phyloP scores from a whole-genome alignment of 306 rosid species.

The Gillenia trifoliata region DNA sequence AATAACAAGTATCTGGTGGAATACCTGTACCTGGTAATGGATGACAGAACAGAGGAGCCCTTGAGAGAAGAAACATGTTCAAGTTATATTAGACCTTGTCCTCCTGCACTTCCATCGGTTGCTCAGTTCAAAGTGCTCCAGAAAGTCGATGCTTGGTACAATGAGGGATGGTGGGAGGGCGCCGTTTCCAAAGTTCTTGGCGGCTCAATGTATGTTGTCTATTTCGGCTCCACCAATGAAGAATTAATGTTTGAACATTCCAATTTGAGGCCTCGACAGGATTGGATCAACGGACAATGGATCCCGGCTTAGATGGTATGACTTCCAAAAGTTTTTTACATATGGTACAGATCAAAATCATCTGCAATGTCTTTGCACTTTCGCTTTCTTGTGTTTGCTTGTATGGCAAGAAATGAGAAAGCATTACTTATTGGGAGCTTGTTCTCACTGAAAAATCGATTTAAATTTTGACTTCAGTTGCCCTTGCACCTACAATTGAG shows the following conservation, averaged over 20 bases:
- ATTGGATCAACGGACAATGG: conserved; percentile 47
- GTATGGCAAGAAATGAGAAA: background rate
- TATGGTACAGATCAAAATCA: background rate
- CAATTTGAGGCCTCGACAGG: conserved; percentile 41
- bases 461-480: too few relatives aligned
- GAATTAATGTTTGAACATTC: conserved; percentile 19
- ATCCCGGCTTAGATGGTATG: conserved; percentile 33
- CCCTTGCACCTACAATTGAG: background rate
- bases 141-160: conserved; percentile 48
- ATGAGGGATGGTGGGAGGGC: conserved; percentile 63
- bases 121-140: conserved; percentile 22
- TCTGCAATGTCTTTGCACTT: background rate
- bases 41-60: conserved; percentile 22
- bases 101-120: conserved; percentile 24
- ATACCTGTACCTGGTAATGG: conserved; percentile 32
- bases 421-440: background rate
- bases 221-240: conserved; percentile 30
- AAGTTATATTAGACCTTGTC: conserved; percentile 38
- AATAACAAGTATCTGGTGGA: conserved; percentile 36
- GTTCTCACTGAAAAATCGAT: background rate
- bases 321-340: background rate
- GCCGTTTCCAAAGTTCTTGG: conserved; percentile 23
- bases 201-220: conserved; percentile 24
- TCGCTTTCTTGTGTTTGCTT: background rate
- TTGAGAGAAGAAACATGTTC: conserved; percentile 32